These are phyloP conservation scores for Pezicula rhizophila DNA, from an alignment of 2,329 filamentous ascomycete genomes.

Conservation along the genomic window DNA sequence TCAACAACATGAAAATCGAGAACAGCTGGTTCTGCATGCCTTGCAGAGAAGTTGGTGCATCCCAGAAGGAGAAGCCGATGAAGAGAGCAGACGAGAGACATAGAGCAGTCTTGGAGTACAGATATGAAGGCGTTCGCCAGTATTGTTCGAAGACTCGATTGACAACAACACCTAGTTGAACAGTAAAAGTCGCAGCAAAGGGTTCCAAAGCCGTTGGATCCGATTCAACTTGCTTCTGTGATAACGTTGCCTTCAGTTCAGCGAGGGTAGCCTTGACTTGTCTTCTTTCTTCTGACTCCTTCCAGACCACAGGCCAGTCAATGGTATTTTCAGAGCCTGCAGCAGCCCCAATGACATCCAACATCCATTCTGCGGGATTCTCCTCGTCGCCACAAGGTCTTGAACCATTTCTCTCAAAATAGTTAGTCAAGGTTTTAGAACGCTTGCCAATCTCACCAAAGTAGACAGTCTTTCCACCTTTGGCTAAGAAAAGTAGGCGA, in stretches of 20 bases:
- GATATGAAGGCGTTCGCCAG: conserved; percentile 61
- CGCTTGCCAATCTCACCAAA: conserved; percentile 74
- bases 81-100: conserved; percentile 45
- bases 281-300: conserved; percentile 41
- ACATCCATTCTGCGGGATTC: conserved; percentile 58
- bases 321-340: conserved; percentile 56
- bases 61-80: conserved; percentile 68
- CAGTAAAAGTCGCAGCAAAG: conserved; percentile 56
- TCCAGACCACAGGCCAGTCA: conserved; percentile 61
- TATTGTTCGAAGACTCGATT: conserved; percentile 57
- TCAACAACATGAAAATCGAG: conserved; percentile 70
- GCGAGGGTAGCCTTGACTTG: conserved; percentile 41
- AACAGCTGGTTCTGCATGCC: conserved; percentile 70
- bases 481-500: conserved; percentile 69
- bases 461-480: conserved; percentile 73
- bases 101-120: conserved; percentile 26
- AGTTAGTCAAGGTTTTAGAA: conserved; percentile 60
- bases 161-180: conserved; percentile 49
- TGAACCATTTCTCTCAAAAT: conserved; percentile 71
- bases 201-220: conserved; percentile 37
- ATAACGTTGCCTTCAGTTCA: conserved; percentile 41
- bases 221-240: conserved; percentile 14
- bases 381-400: conserved; percentile 57
- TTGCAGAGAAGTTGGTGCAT: conserved; percentile 49
- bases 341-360: conserved; percentile 51